Evolutionary conservation across 345 rosid species (phyloP), one percentile per base, ranked within the genome.

Genomic region (Citrus medica): DNA sequence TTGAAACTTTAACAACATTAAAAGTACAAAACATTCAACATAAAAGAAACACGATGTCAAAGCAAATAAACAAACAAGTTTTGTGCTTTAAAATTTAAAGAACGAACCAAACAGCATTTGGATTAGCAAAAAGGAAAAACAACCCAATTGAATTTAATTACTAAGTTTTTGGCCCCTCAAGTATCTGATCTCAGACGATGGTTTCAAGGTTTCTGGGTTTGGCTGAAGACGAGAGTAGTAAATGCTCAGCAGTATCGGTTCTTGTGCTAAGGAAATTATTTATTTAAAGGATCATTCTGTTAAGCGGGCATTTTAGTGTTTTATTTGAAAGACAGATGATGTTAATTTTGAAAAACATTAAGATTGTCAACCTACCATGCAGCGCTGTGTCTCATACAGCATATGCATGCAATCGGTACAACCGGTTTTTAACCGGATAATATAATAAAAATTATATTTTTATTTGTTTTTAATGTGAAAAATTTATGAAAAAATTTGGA

Each of bases 21-120:
- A 66, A 56, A 19, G 63, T 58, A 35, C 37, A 58, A 69, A 68
- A 58, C 21, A 46, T 8, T 61, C 17, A 69, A 69, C 42, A 61
- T 4, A 30, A 16, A 55, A 13, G 16, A 28, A 35, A 32, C 48
- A 78, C 28, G 64, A 46, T 16, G 51, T 17, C 62, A 28, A 33
- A 33, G 55, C 30, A 5, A 55, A 40, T 30, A 62, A 37, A 60
- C 22, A 48, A 55, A 28, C 16, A 21, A 59, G 24, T 38, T 33
- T 19, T 38, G 76, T 25, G 51, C 5, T 13, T 12, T 13, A 46
- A 46, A 46, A 46, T 63, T 48, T 51, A 21, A 71, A 62, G 60
- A 69, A 77, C 76, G 53, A 73, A 65, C 64, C 81, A 28, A 72
- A 24, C 14, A 58, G 28, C 51, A 64, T 42, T 32, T 68, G 64